Base-by-base conservation (phyloP, 805 yeast species). In the Candida quercuum region DNA sequence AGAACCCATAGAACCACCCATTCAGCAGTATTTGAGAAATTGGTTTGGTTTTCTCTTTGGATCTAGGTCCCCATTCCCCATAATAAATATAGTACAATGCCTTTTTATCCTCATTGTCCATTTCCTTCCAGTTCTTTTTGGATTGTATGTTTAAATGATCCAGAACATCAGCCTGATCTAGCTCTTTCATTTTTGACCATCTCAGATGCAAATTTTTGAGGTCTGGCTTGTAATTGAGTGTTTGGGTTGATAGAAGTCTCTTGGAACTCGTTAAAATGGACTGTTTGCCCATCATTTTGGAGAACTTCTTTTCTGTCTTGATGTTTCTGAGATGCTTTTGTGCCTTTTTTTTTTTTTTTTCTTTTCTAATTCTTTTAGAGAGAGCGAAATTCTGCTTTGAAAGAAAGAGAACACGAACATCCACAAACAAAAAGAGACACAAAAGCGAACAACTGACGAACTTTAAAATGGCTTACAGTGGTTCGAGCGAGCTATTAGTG, bases 51-150 rank as follows among this genome's bases (percentile, higher is more conserved):
- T 37, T 40, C 6, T 17, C 32, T 3, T 32, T 40, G 3, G 50
- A 28, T 17, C 68, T 45, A 10, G 67, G 66, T 1, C 71, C 71
- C 61, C 64, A 63, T 11, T 49, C 45, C 1, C 71, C 71, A 35
- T 47, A 66, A 9, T 61, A 57, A 13, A 66, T 49, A 44, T 52
- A 61, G 40, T 65, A 64, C 6, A 58, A 42, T 1, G 61, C 60
- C 31, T 39, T 44, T 33, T 51, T 45, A 33, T 66, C 70, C 1
- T 43, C 41, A 1, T 10, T 16, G 3, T 59, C 37, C 45, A 66
- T 43, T 0, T 35, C 32, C 3, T 40, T 45, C 71, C 71, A 66
- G 28, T 51, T 42, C 15, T 47, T 56, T 18, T 54, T 51, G 51
- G 60, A 54, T 32, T 52, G 56, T 47, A 57, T 56, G 11, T 51